phyloP scores from a whole-genome alignment of 2,329 filamentous ascomycete genomes.

The Cadophora sp. region DNA sequence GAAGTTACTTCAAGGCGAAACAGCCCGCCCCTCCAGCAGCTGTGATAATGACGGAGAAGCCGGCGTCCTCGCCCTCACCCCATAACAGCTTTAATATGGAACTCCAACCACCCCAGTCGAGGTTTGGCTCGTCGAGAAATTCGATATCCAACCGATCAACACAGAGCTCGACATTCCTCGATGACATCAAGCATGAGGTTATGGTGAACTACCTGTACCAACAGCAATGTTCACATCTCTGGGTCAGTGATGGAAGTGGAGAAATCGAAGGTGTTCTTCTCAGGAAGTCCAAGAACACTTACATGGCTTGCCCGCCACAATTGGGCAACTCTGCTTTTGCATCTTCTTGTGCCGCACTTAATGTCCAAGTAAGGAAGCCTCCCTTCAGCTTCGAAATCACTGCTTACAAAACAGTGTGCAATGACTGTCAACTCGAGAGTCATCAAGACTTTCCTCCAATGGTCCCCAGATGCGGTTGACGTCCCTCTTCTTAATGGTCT shows the following conservation, averaged over 20 bases:
- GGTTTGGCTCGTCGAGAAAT: slow-evolving; percentile 57
- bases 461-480: slow-evolving; percentile 74
- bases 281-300: slow-evolving; percentile 70
- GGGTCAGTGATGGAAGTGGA: slow-evolving; percentile 74
- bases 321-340: slow-evolving; percentile 69
- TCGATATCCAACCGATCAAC: slow-evolving; percentile 56
- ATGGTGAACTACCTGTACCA: slow-evolving; percentile 87
- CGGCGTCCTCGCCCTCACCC: slow-evolving; percentile 26
- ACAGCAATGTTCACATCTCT: slow-evolving; percentile 76
- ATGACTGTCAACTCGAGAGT: slow-evolving; percentile 84
- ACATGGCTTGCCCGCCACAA: slow-evolving; percentile 75
- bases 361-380: slow-evolving; percentile 64
- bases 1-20: slow-evolving; percentile 66
- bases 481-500: slow-evolving; percentile 79
- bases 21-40: slow-evolving; percentile 45
- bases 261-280: slow-evolving; percentile 76
- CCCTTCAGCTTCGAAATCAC: background rate
- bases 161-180: slow-evolving; percentile 62
- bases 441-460: slow-evolving; percentile 78
- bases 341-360: slow-evolving; percentile 69
- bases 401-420: slow-evolving; percentile 60
- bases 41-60: slow-evolving; percentile 39
- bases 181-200: slow-evolving; percentile 80
- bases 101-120: slow-evolving; percentile 56
- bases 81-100: slow-evolving; percentile 52